Base-by-base conservation (phyloP, 1,284 basidiomycete genomes). In the Omphalotus olearius region DNA sequence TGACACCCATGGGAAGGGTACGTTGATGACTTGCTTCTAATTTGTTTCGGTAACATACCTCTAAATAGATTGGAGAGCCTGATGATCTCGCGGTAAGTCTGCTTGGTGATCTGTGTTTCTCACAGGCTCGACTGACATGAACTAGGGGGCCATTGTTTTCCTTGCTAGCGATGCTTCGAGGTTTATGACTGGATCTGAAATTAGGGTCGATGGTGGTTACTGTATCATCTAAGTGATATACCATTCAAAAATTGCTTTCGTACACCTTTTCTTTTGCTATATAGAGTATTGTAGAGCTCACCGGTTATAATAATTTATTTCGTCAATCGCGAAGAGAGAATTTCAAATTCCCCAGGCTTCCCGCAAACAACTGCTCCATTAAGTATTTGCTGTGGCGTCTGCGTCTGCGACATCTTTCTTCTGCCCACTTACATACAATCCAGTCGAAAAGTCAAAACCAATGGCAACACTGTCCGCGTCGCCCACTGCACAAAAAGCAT, bases 1-100 rank as follows among this genome's bases (percentile, higher is more conserved):
- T 93, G 62, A 97, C 93, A 4, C 94, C 95, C 0, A 92, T 96
- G 89, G 87, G 88, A 55, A 78, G 80, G 69, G 87, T 88, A 64
- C 62, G 76, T 73, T 43, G 36, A 28, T 25, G n/a, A 48, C 41
- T 20, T 39, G 10, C 51, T 17, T 25, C 26, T 17, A 44, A 38
- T 50, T 39, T 45, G 23, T 33, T 5, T 7, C 33, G 20, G 25
- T 41, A 11, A 37, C 5, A 49, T 13, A 18, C 11, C 10, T 30
- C 26, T 39, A 20, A n/a, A 38, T 53, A 88, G 82, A 83, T 90
- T 80, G 87, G 85, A 49, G 80, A 89, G 53, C 86, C 87, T 5
- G 83, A 88, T 54, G 88, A 90, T 59, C 66, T 89, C 45, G 72
- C 83, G 41, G 88, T 88, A 59, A 37, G 82, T 74, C 26, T 41